phyloP scores from a whole-genome alignment of 306 rosid species.

The Chamaecrista fasciculata region DNA sequence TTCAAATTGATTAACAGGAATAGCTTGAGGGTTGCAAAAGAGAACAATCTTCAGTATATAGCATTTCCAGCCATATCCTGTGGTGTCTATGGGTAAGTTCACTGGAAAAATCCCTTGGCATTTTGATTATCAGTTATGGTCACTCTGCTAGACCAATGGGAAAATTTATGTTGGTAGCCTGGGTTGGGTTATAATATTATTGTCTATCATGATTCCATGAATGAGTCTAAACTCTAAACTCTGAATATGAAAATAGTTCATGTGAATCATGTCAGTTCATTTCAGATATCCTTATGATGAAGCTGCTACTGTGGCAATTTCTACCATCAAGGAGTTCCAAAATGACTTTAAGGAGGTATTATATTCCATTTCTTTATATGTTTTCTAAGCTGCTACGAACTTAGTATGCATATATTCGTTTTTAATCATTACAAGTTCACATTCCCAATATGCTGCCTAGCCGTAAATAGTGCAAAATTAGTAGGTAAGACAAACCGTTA shows the following conservation, averaged over 20 bases:
- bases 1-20: constrained; percentile 52
- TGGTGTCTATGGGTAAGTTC: constrained; percentile 74
- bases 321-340: constrained; percentile 58
- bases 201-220: background rate
- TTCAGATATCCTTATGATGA: constrained; percentile 73
- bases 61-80: constrained; percentile 96
- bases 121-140: constrained; percentile 10
- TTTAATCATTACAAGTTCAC: background rate
- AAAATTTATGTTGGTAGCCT: background rate
- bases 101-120: background rate
- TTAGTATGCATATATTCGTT: background rate
- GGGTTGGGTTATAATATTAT: background rate
- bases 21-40: constrained; percentile 71
- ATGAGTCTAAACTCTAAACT: background rate
- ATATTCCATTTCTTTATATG: background rate
- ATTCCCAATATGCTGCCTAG: background rate
- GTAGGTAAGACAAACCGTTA: background rate
- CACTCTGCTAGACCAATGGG: background rate
- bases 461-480: background rate
- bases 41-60: constrained; percentile 58
- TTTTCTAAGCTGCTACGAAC: background rate
- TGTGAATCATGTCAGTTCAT: constrained; percentile 18
- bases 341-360: constrained; percentile 75
- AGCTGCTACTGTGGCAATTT: constrained; percentile 71
- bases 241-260: background rate